Evolutionary conservation across 2,329 filamentous ascomycete genomes (phyloP).

Genomic region (Diaporthe vaccinii): DNA sequence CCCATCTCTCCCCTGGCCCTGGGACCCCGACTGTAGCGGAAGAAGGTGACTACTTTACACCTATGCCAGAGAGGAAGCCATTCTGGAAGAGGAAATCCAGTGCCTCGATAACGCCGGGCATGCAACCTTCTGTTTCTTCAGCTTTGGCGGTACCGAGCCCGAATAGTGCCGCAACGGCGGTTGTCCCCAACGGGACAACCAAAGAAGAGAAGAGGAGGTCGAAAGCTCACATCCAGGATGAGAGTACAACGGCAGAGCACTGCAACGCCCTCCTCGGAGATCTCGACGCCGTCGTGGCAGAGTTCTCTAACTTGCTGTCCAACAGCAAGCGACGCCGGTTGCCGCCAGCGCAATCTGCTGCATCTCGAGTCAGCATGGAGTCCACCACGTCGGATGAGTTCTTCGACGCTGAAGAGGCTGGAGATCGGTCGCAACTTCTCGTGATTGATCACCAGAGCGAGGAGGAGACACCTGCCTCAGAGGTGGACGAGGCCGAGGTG

Average conservation of each 20-base stretch:
- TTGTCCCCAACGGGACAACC: conserved; percentile 24
- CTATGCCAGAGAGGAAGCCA: conserved; percentile 71
- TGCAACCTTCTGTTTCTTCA: conserved; percentile 56
- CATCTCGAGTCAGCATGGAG: conserved; percentile 78
- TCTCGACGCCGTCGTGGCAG: conserved; percentile 84
- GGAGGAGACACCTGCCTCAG: conserved; percentile 70
- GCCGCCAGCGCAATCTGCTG: conserved; percentile 64
- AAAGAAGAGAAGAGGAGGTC: conserved; percentile 53
- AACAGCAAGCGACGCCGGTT: conserved; percentile 84
- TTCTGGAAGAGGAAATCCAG: conserved; percentile 96
- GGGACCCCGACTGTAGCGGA: conserved; percentile 58
- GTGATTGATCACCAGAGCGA: conserved; percentile 80
- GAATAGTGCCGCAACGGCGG: conserved; percentile 48
- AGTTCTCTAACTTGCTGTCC: conserved; percentile 83
- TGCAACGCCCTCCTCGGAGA: conserved; percentile 87
- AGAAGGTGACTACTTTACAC: conserved; percentile 67
- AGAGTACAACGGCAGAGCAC: conserved; percentile 82
- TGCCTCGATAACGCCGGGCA: conserved; percentile 57
- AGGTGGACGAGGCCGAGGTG: conserved; percentile 66
- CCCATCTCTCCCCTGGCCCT: conserved; percentile 57
- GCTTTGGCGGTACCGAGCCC: conserved; percentile 60
- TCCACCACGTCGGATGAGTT: conserved; percentile 89
- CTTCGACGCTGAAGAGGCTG: conserved; percentile 86
- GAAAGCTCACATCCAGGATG: conserved; percentile 60
- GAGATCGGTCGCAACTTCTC: conserved; percentile 74